Base-by-base conservation (phyloP, 345 rosid genomes). In the Lepidium africanum region DNA sequence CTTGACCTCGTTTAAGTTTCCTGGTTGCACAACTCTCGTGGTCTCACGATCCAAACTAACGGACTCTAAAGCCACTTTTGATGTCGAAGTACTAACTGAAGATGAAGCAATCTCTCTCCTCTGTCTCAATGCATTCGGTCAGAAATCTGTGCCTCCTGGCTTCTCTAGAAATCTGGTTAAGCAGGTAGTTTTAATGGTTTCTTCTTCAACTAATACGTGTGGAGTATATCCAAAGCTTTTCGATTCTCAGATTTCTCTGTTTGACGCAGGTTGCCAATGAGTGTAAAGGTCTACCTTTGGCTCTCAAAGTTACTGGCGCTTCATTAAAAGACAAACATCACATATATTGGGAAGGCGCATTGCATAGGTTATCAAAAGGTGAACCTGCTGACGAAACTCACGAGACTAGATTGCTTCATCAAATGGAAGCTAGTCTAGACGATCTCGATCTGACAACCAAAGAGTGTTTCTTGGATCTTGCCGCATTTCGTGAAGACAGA, bases 261-360 rank as follows among this genome's bases (percentile, higher is more conserved):
- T 70, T 45, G 74, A 72, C 21, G 55, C 76, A 92, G 96, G 80
- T 93, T 67, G 87, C 87, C n/a, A 77, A 59, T 49, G 94, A 90
- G 70, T 93, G 98, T 63, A 86, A 90, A 73, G 98, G 98, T 60
- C 86, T 93, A 57, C 98, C 97, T 37, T 77, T 90, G 78, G 98
- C 98, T 57, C 97, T 93, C 65, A 93, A 90, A 85, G 97, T 90
- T 52, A 88, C 88, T 9, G 97, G 98, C 13, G 87, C 94, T 81
- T 86, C 96, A 11, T 37, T 90, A 10, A 71, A 86, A 21, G 89
- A 74, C 57, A 79, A 77, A 57, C 80, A 82, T 51, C 94, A 88
- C 67, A 82, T 68, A 59, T 90, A 78, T 42, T 90, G 97, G 98
- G 78, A 64, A 13, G 80, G 92, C 39, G 98, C 89, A 0, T 75